Evolutionary conservation across 768 basidiomycete species (phyloP), one percentile per base, ranked within the genome.

Genomic region (Panus rudis): DNA sequence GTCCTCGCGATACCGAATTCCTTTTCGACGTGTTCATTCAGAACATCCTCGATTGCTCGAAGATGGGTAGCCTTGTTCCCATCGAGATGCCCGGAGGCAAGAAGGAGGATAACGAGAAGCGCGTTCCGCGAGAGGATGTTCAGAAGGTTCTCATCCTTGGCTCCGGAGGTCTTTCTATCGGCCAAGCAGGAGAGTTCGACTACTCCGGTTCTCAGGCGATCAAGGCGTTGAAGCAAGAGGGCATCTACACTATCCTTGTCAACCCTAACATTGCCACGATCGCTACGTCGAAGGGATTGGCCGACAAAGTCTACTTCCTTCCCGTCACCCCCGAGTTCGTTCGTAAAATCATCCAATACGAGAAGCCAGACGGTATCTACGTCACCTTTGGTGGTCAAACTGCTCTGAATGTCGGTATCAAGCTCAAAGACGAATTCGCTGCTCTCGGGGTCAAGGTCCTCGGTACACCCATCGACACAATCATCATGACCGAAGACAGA

Each of bases 211-310:
- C 92, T 28, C 96, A 99, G 63, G 94, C 96, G 11, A 94, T 99
- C 76, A 99, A 99, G 67, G 96, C 96, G 8, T 76, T 99, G 52
- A 98, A 98, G 68, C 91, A 91, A 61, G 96, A 98, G 62, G 96
- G 96, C 25, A 98, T 99, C 59, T 98, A 96, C 67, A 99, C 96
- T 46, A 92, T 99, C 64, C 81, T 99, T 62, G 79, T 99, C 55
- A 98, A 98, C 66, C 94, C 96, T 21, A 99, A 99, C 66, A 99
- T 99, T 54, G 96, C 96, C 17, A 99, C 96, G 28, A 99, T 97
- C 53, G 92, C 92, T 34, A 96, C 92, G 1, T 93, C 91, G 37
- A 92, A 92, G 55, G 93, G 96, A 48, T 79, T 99, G 39, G 96
- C 96, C 19, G 96, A 99, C 72, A 98, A 98, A 65, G 94, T 99